A percentile compares a stretch with the other conserved stretches of the same genome.
phyloP scores from a whole-genome alignment of 805 yeast species.

The Ogataea salicorniae region DNA sequence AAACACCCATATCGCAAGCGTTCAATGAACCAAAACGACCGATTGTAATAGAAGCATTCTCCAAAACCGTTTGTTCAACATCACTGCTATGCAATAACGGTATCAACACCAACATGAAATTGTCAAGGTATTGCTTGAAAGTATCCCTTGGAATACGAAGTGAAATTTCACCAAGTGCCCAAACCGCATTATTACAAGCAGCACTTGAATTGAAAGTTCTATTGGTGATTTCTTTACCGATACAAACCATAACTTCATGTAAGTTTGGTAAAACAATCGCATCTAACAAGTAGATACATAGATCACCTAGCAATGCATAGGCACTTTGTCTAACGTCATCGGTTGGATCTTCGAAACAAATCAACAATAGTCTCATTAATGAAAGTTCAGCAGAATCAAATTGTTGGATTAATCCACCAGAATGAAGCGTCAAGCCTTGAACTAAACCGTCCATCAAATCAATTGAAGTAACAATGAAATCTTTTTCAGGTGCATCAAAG shows the following conservation, averaged over 20 bases:
- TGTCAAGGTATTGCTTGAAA: constrained; percentile 47
- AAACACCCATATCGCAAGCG: constrained; percentile 55
- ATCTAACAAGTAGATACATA: constrained; percentile 57
- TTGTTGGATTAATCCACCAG: constrained; percentile 45
- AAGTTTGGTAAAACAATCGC: constrained; percentile 42
- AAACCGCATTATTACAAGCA: constrained; percentile 82
- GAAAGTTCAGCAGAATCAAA: constrained; percentile 27
- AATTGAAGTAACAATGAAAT: constrained; percentile 80
- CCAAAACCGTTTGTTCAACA: constrained; percentile 61
- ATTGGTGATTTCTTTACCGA: constrained; percentile 62
- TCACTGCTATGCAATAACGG: constrained; percentile 53
- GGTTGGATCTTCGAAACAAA: constrained; percentile 67
- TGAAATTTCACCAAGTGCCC: constrained; percentile 89
- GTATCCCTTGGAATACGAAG: constrained; percentile 46
- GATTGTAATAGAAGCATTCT: constrained; percentile 83
- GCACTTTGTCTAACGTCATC: constrained; percentile 93
- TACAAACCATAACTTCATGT: constrained; percentile 53
- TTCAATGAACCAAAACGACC: constrained; percentile 74
- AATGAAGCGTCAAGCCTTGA: constrained; percentile 74
- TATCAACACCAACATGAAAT: constrained; percentile 51
- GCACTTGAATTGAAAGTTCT: constrained; percentile 48
- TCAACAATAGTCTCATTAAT: constrained; percentile 57
- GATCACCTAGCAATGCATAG: constrained; percentile 85
- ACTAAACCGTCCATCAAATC: constrained; percentile 90
- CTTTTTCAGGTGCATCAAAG: constrained; percentile 78